phyloP scores from a whole-genome alignment of 2,329 filamentous ascomycete genomes.

The Arthrobotrys sinensis region DNA sequence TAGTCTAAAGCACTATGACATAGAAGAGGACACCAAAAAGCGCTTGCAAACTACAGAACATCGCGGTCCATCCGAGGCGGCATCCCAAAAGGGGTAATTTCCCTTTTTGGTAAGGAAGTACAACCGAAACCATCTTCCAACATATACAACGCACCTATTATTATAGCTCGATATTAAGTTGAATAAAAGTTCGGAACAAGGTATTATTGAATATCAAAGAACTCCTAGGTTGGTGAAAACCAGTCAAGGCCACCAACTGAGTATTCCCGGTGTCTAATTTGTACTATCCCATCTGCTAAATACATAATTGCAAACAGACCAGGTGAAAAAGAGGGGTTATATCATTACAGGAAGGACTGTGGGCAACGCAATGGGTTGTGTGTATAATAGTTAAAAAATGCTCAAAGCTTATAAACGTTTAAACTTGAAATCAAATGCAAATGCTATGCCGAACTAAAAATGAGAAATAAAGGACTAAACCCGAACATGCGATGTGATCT shows the following conservation, averaged over 20 bases:
- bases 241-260: constrained; percentile 23
- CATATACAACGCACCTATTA: constrained; percentile 42
- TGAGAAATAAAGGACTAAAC: constrained; percentile 11
- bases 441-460: constrained; percentile 25
- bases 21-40: background rate
- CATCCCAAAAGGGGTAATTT: constrained; percentile 32
- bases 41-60: background rate
- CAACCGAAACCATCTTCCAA: constrained; percentile 29
- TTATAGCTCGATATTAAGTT: constrained; percentile 1
- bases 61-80: background rate
- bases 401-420: background rate
- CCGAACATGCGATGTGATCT: constrained; percentile 34
- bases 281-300: constrained; percentile 13
- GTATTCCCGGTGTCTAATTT: constrained; percentile 18
- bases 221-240: constrained; percentile 13
- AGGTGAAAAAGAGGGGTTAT: constrained; percentile 8
- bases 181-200: background rate
- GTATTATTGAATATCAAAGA: constrained; percentile 15
- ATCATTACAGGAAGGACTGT: constrained; percentile 38
- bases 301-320: constrained; percentile 33
- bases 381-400: constrained; percentile 2
- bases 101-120: constrained; percentile 31
- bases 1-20: background rate
- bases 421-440: constrained; percentile 12
- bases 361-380: constrained; percentile 33